Evolutionary conservation across 345 rosid species (phyloP), one percentile per base, ranked within the genome.

Genomic region (Citrus inodora): DNA sequence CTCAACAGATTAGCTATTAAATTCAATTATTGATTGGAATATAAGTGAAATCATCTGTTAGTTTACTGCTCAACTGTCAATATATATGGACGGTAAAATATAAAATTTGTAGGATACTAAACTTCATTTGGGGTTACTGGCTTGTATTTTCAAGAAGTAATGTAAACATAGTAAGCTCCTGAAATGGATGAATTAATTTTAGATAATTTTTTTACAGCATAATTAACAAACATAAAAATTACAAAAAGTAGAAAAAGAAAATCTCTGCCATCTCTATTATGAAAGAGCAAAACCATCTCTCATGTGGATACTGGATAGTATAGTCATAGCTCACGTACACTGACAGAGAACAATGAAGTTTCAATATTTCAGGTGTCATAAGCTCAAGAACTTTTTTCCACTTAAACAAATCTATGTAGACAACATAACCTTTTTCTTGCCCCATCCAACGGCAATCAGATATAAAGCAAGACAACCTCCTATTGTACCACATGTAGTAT

Each of bases 361-460:
- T 42, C 40, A 27, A 22, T 3, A 4, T 22, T 37, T 38, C 71
- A n/a, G 11, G 25, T 9, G 9, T 16, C 19, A 1, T 14, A 30
- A 32, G 5, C 9, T 0, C 4, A 2, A 68, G 9, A n/a, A 17
- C 32, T 14, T 69, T 69, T 32, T 14, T 11, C 55, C 42, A 37
- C 4, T 46, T 16, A 35, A 71, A 16, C 9, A 73, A 58, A 61
- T 67, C 79, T 83, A 88, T 6, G 83, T 28, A 53, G 89, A 85
- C 51, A 86, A 64, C 19, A 83, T 59, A n/a, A 83, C 82, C 67
- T 30, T 85, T 63, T 85, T 88, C 85, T 83, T 83, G 33, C 82
- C 88, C 89, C 91, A 88, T 4, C 84, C 83, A 67, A 87, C 9
- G 6, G 86, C 84, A 33, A 82, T 27, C 5, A 83, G n/a, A 74